Percentiles rank a stretch among this genome's conserved stretches.
These are phyloP conservation scores for Colletotrichum tropicale DNA, from an alignment of 2,329 filamentous ascomycete genomes.

Conservation along the genomic window DNA sequence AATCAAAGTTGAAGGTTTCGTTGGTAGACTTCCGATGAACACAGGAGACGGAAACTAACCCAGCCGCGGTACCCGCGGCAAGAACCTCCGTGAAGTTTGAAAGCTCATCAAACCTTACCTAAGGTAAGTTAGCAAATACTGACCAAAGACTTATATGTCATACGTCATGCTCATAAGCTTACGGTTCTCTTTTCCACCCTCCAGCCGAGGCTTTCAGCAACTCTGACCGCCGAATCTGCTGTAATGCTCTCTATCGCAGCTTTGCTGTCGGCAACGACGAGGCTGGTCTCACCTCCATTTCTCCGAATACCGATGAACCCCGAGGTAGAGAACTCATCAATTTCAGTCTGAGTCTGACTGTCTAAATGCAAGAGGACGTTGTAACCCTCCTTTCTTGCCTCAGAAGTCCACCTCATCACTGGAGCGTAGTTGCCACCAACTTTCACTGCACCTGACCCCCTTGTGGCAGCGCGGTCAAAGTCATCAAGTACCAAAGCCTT, in stretches of 20 bases:
- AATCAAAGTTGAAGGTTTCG: not conserved
- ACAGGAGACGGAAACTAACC: not conserved
- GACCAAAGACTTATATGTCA: not conserved
- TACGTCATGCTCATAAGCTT: not conserved
- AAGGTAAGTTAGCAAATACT: not conserved
- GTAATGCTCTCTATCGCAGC: not conserved
- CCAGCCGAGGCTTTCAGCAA: not conserved
- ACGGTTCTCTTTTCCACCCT: not conserved
- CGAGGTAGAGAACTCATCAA: constrained; percentile 73
- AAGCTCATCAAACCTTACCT: not conserved
- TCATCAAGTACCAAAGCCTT: constrained; percentile 70
- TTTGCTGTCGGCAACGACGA: not conserved
- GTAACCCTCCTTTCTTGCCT: constrained; percentile 64
- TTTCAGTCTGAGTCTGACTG: constrained; percentile 63
- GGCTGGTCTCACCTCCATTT: accelerated
- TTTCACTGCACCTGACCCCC: constrained; percentile 70
- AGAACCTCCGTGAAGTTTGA: not conserved
- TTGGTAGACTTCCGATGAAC: not conserved
- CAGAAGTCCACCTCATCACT: constrained; percentile 72
- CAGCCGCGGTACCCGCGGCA: not conserved
- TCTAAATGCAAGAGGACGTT: constrained; percentile 73
- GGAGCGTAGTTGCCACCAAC: constrained; percentile 76
- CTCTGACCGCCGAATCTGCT: not conserved
- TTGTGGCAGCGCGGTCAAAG: constrained; percentile 71
- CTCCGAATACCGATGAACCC: constrained; percentile 65